A percentile compares a stretch with the other conserved stretches of the same genome.
These are phyloP conservation scores for Larix kaempferi DNA, from an alignment of 75 land plant genomes.

Conservation along the genomic window DNA sequence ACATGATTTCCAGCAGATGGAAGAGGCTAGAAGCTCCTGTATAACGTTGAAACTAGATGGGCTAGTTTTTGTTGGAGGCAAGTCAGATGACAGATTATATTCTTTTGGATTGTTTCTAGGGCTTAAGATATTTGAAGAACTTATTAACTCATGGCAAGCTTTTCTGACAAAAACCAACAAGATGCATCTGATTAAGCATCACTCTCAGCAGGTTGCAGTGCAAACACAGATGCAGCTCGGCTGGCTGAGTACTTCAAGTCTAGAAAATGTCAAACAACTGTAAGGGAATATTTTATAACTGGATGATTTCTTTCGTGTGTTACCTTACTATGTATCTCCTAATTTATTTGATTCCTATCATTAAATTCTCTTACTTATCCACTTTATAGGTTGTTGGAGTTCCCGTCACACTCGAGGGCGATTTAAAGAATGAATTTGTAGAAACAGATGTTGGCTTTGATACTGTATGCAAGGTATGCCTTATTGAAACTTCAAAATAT, in stretches of 20 bases:
- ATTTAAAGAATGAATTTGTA: too few relatives aligned
- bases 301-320: too few relatives aligned
- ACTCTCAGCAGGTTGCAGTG: constrained; percentile 63
- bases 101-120: neutral
- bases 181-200: neutral
- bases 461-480: too few relatives aligned
- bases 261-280: constrained; percentile 79
- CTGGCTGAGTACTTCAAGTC: constrained; percentile 89
- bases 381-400: too few relatives aligned
- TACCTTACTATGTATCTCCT: too few relatives aligned
- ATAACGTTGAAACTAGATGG: constrained; percentile 76
- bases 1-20: constrained; percentile 78
- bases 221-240: constrained; percentile 91
- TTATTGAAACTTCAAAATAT: too few relatives aligned
- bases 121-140: neutral
- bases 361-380: too few relatives aligned
- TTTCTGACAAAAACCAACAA: neutral
- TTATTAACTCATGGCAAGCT: too few relatives aligned
- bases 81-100: neutral
- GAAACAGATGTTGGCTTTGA: too few relatives aligned
- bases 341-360: too few relatives aligned
- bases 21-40: constrained; percentile 77
- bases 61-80: constrained; percentile 93
- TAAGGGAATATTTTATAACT: constrained; percentile 3
- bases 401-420: too few relatives aligned